Base-by-base conservation (phyloP, 1,284 basidiomycete genomes). In the Ceratobasidium sp. region DNA sequence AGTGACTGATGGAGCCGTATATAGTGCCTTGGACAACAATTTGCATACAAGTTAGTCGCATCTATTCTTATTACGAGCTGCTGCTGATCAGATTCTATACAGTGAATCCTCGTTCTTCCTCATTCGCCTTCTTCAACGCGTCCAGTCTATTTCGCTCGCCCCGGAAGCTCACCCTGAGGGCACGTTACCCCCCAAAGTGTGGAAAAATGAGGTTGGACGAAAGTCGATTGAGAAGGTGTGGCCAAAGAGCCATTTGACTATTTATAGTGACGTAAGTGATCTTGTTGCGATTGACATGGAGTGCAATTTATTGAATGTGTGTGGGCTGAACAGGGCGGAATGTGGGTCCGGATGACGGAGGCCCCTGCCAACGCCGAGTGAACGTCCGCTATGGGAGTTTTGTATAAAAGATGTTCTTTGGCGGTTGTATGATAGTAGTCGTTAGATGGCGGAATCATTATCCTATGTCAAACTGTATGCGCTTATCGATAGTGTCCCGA, bases 21-120 rank as follows among this genome's bases (percentile, higher is more conserved):
- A n/a, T 39, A 71, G 67, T 88, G 87, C 76, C 81, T 89, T 1
- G 87, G 88, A 2, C 87, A 89, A 78, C 86, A 86, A 79, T 84
- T 83, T 58, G 30, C 53, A 28, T 58, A 82, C 77, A 83, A 83
- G 52, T 60, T 45, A 45, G 65, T 16, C 14, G 10, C 14, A 12
- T 10, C n/a, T n/a, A n/a, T n/a, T n/a, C n/a, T n/a, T n/a, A n/a
- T n/a, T n/a, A n/a, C n/a, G n/a, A n/a, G n/a, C n/a, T n/a, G n/a
- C n/a, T n/a, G n/a, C n/a, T n/a, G n/a, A n/a, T n/a, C n/a, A n/a
- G n/a, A n/a, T n/a, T n/a, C n/a, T n/a, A n/a, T 9, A 9, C 77
- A 83, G 83, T 75, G 83, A 84, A 76, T 80, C 81, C 57, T 83
- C 81, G 1, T 84, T 82, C 77, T 79, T 82, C 74, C 74, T 84